Percentiles rank a stretch among this genome's conserved stretches.
phyloP scores from a whole-genome alignment of 148 eudicot species.

The Rhododendron ovatum region DNA sequence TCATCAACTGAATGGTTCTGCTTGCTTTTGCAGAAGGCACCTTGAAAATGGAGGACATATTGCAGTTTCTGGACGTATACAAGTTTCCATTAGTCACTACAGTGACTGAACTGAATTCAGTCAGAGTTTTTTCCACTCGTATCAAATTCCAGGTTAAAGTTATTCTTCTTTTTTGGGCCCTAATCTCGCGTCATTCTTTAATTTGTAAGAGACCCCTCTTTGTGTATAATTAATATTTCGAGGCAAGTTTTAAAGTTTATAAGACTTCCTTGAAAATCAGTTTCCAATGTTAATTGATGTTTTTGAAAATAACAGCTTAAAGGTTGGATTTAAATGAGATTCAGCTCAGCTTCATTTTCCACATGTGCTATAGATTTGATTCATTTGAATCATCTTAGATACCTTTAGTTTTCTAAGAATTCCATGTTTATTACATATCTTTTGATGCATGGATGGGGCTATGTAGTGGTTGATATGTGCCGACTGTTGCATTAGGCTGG shows the following conservation, averaged over 20 bases:
- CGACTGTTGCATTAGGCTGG: neutral
- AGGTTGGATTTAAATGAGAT: neutral
- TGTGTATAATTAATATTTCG: neutral
- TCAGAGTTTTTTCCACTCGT: slow-evolving; percentile 66
- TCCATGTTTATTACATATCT: neutral
- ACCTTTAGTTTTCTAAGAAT: neutral
- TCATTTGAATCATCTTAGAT: neutral
- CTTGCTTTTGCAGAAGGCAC: slow-evolving; percentile 59
- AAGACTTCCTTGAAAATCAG: neutral
- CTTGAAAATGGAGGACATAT: slow-evolving; percentile 49
- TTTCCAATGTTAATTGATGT: neutral
- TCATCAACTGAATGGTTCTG: neutral
- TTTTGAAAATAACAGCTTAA: neutral
- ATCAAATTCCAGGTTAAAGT: slow-evolving; percentile 61
- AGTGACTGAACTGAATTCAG: slow-evolving; percentile 76
- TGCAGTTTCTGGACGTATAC: slow-evolving; percentile 71
- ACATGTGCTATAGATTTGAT: neutral
- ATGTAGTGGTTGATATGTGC: neutral
- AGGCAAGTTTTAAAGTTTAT: neutral
- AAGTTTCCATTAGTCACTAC: slow-evolving; percentile 84
- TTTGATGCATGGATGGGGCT: neutral
- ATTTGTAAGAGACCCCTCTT: neutral
- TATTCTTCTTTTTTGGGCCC: neutral
- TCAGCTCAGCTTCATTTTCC: neutral
- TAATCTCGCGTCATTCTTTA: neutral